phyloP scores from a whole-genome alignment of 805 yeast genomes.

The Lachancea thermotolerans region DNA sequence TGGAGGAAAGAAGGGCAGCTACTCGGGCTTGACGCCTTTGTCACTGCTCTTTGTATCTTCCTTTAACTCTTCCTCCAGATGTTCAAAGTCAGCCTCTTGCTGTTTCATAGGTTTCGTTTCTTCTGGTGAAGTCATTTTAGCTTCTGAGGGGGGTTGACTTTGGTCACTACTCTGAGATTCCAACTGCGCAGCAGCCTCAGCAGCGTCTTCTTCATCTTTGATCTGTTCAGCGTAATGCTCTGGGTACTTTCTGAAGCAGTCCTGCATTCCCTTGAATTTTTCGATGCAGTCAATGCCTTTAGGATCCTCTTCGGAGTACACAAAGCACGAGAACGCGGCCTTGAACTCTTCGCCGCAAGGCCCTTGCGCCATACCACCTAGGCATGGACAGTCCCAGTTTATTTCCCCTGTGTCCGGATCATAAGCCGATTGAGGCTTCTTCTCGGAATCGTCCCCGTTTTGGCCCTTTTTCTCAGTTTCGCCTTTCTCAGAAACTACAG shows the following conservation, averaged over 20 bases:
- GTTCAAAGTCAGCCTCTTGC: conserved; percentile 12
- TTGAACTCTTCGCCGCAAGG: conserved; percentile 97
- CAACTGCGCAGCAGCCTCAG: conserved; percentile 20
- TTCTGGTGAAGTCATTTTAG: conserved; percentile 6
- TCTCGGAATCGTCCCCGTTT: not conserved
- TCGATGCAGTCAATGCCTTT: conserved; percentile 94
- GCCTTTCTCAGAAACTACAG: not conserved
- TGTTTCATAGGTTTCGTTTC: conserved; percentile 13
- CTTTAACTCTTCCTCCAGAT: conserved; percentile 9
- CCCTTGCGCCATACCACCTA: conserved; percentile 98
- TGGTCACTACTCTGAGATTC: conserved; percentile 9
- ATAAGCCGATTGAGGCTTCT: conserved; percentile 59
- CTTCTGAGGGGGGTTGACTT: conserved; percentile 3
- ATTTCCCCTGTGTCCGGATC: conserved; percentile 97
- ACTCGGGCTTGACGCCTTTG: too few species aligned
- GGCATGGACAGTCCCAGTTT: conserved; percentile 99
- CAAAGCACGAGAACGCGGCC: conserved; percentile 91
- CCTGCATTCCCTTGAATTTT: conserved; percentile 86
- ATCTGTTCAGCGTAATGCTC: conserved; percentile 91
- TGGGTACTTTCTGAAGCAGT: conserved; percentile 87
- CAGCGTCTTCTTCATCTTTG: conserved; percentile 62
- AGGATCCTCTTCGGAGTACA: conserved; percentile 89
- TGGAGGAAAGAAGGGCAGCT: too few species aligned
- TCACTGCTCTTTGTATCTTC: not conserved
- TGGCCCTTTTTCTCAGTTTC: too few species aligned